These are phyloP conservation scores for Saccharomyces paradoxus DNA, from an alignment of 805 yeast species.

Conservation along the genomic window DNA sequence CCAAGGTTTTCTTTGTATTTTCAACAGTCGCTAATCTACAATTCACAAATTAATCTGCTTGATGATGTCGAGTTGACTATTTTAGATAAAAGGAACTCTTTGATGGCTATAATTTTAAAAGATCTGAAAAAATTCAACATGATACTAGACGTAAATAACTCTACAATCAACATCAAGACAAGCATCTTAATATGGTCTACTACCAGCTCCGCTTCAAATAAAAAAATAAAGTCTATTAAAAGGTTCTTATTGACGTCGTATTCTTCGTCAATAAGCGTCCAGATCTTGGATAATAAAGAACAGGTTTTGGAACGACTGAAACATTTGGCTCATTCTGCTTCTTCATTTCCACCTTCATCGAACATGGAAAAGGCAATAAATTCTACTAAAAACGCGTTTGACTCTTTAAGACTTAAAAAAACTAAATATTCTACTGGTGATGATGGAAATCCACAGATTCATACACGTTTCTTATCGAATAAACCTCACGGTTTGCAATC, in stretches of 20 bases:
- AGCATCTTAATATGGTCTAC: conserved; percentile 6
- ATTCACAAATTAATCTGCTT: conserved; percentile 11
- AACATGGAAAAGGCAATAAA: background rate
- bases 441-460: background rate
- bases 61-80: conserved; percentile 14
- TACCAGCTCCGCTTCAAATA: background rate
- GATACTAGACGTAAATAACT: background rate
- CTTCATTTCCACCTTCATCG: background rate
- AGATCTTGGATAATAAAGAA: background rate
- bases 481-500: background rate
- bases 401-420: background rate
- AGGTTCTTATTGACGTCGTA: background rate
- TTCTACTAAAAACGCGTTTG: background rate
- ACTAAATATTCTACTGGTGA: background rate
- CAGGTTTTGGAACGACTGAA: background rate
- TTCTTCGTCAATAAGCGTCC: background rate
- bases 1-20: conserved; percentile 11
- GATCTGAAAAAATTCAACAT: conserved; percentile 6
- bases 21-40: conserved; percentile 8
- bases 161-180: background rate
- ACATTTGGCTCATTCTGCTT: background rate
- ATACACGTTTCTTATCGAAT: background rate
- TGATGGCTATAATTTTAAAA: conserved; percentile 14
- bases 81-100: conserved; percentile 11
- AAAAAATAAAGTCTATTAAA: background rate